Evolutionary conservation across 441 rosid genomes (phyloP).

Genomic region (Breynia disticha): DNA sequence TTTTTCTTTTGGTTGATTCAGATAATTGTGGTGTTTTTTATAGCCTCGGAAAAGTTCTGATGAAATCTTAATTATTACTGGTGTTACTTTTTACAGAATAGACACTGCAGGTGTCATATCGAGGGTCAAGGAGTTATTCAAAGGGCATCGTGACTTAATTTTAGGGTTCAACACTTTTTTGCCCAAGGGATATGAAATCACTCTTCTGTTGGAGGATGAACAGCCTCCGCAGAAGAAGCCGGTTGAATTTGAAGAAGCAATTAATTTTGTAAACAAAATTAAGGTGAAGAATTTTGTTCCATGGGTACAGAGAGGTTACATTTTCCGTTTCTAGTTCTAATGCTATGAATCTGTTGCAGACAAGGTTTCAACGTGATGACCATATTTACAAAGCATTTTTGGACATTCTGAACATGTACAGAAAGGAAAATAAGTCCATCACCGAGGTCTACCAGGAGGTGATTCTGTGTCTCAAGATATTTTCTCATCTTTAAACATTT

Average conservation of each 20-base stretch:
- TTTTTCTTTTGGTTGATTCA: constrained; percentile 5
- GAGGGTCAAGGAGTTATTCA: constrained; percentile 89
- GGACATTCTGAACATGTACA: constrained; percentile 91
- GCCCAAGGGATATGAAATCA: constrained; percentile 94
- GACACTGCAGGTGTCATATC: constrained; percentile 89
- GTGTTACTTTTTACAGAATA: constrained; percentile 36
- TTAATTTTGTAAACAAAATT: constrained; percentile 93
- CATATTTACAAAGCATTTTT: constrained; percentile 85
- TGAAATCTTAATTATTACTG: neutral
- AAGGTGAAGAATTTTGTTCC: constrained; percentile 46
- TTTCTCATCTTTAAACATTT: constrained; percentile 4
- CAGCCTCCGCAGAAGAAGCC: constrained; percentile 81
- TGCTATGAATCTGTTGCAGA: constrained; percentile 41
- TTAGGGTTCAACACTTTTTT: constrained; percentile 96
- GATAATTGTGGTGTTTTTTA: too few species aligned
- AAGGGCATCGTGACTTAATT: constrained; percentile 82
- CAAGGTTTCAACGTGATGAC: constrained; percentile 94
- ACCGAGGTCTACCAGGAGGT: constrained; percentile 93
- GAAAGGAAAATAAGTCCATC: constrained; percentile 91
- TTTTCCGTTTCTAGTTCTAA: constrained; percentile 9
- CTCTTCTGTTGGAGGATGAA: constrained; percentile 69
- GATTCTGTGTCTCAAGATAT: constrained; percentile 9
- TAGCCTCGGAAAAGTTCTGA: neutral
- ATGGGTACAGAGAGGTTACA: constrained; percentile 7
- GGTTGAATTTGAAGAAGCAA: constrained; percentile 96